Base-by-base conservation (phyloP, 208 protist species). In the Crithidia sp. region DNA sequence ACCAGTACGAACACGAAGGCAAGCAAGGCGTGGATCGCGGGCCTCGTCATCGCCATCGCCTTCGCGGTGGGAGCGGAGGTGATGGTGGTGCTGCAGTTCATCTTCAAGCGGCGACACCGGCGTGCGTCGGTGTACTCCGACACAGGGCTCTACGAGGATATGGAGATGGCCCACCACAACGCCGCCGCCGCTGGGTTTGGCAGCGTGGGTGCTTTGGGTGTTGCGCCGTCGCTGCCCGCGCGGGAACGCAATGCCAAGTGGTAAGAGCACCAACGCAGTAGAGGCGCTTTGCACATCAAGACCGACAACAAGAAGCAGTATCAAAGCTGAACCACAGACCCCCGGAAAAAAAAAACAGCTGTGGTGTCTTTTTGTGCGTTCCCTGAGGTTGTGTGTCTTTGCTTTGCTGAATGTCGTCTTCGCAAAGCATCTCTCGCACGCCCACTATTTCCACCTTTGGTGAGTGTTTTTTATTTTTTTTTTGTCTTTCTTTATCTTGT, bases 11-110 rank as follows among this genome's bases (percentile, higher is more conserved):
- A 65, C 37, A 64, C 52, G 0, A 41, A 58, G 28, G 37, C 50
- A 28, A 41, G 63, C 39, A 54, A 49, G 14, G 49, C 50, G 52
- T 78, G 74, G 74, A 71, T 73, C 14, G 66, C 52, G 2, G 74
- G 59, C 36, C 17, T 79, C 36, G 67, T 69, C n/a, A 43, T 73
- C 13, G 74, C 59, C 10, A 41, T 54, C 5, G 66, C 39, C 44
- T 57, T 52, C 16, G 37, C 44, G 14, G 53, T 74, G 3, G 59
- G 8, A 2, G 67, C 61, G 37, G 16, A 12, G 45, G 45, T 49
- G 58, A 58, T 68, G 39, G 40, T 74, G 7, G 58, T 64, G 19
- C 16, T 79, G 36, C 65, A 55, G 16, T 44, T 79, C 2, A 16
- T 74, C 16, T 69, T 58, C 56, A 69, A 49, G 44, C 71, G 54